Evolutionary conservation across 2,329 filamentous ascomycete species (phyloP), one percentile per base, ranked within the genome.

Genomic region (Fusarium kyushuense): DNA sequence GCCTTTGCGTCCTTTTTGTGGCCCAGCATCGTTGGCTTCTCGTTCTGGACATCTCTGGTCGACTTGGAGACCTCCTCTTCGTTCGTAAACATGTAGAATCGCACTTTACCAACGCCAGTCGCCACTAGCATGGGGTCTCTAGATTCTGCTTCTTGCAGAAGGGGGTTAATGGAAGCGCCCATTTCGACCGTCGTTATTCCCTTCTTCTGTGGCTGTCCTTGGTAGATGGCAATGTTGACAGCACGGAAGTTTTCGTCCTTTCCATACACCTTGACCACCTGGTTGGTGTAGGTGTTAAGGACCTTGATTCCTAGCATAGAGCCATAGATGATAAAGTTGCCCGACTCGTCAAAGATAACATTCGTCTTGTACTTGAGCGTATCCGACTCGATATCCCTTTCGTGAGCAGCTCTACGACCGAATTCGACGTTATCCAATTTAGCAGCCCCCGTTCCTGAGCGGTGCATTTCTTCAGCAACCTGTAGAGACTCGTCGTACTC

Each of bases 51-150:
- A 77, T 99, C 96, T 70, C 96, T 90, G 35, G 90, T 90, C 10
- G 92, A 91, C 78, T 95, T 97, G 70, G 90, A 91, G 52, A 96
- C 86, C 25, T 93, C 91, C 36, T 90, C 87, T 38, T 97, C 92
- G 78, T 97, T 97, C 35, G 93, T 97, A 79, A 97, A 99, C 89
- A 98, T 94, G 85, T 97, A 99, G 81, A 99, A 99, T 40, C 96
- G 91, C 29, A 92, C 88, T 80, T 97, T 98, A 66, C 90, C 92
- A 45, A 92, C 90, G 1, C 90, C 95, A 0, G 96, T 98, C 12
- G 88, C 86, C 43, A 96, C 87, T 10, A 99, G 84, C 75, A 98
- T 95, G 0, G 96, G 94, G 76, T 99, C 96, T 64, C 94, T 87
- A 21, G 89, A 88, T 79, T 97, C 95, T 2, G 96, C 93, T 82